Base-by-base conservation (phyloP, 148 eudicot genomes). In the Beta vulgaris region DNA sequence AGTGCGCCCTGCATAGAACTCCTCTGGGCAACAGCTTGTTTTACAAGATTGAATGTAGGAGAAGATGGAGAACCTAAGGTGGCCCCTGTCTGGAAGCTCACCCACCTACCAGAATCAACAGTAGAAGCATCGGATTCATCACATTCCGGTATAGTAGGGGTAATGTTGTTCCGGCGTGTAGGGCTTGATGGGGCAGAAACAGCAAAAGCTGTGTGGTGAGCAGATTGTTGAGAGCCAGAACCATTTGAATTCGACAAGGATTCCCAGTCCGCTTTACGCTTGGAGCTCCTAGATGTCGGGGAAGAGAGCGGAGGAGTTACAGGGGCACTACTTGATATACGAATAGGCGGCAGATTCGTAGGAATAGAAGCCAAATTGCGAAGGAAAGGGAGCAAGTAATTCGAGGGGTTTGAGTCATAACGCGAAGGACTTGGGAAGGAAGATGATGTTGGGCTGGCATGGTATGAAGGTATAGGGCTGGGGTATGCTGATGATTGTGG, bases 301-400 rank as follows among this genome's bases (percentile, higher is more conserved):
- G 98, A 95, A 26, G 97, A 91, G 6, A 90, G 85, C 37, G 97
- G 98, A 2, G 98, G 98, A 1, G 98, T 94, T 12, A 94, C 92
- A 18, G 98, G 98, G 29, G 98, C 98, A 68, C 98, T 94, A 76
- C 84, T 94, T 14, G 98, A 94, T 54, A 94, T 89, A 11, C 98
- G 91, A n/a, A 91, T 80, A 37, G 89, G 84, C 19, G 93, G 93
- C 7, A 93, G 91, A 55, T 94, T 84, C 0, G 87, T 31, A 16
- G 97, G 93, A 65, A 91, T 81, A 32, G 91, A 84, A 46, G 88
- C 83, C 44, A 91, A 62, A 80, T 91, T 90, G 16, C 76, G 87
- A 42, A 94, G 96, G 82, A 90, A 94, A 19, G 98, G 96, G 25
- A 91, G 87, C 43, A 90, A 72, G 80, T 88, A 90, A 42, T 88